Percentiles rank a stretch among this genome's conserved stretches.
phyloP scores from a whole-genome alignment of 306 rosid species.

The Coriaria nepalensis region DNA sequence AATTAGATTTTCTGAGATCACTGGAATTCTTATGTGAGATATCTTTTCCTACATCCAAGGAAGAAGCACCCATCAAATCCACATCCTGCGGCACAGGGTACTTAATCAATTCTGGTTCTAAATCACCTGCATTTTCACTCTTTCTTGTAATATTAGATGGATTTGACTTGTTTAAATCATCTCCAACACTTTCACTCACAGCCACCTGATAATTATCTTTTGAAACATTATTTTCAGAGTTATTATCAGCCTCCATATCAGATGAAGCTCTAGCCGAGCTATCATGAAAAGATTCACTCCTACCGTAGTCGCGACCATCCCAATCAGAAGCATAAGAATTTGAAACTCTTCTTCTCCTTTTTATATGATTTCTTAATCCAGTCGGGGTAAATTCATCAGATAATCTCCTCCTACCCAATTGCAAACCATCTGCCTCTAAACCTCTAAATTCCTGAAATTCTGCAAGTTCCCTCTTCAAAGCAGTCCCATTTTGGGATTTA shows the following conservation, averaged over 20 bases:
- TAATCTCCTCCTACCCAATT: constrained; percentile 41
- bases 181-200: constrained; percentile 15
- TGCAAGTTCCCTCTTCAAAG: constrained; percentile 32
- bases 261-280: constrained; percentile 25
- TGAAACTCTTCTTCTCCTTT: constrained; percentile 42
- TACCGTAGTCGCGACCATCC: constrained; percentile 44
- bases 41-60: constrained; percentile 25
- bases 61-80: constrained; percentile 26
- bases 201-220: constrained; percentile 30
- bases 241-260: constrained; percentile 30
- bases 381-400: constrained; percentile 37
- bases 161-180: constrained; percentile 19
- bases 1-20: constrained; percentile 21
- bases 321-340: constrained; percentile 47
- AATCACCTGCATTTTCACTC: constrained; percentile 30
- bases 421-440: constrained; percentile 17
- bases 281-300: constrained; percentile 54
- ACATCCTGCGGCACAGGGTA: constrained; percentile 26
- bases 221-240: constrained; percentile 18
- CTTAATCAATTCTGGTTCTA: constrained; percentile 23
- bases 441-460: constrained; percentile 26
- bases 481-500: constrained; percentile 32
- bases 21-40: constrained; percentile 16
- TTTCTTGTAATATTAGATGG: constrained; percentile 20
- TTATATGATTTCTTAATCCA: constrained; percentile 16